Percentiles rank a stretch among this genome's conserved stretches.
Conservation (phyloP, 208 protist species). For the Leishmania tarentolae region DNA sequence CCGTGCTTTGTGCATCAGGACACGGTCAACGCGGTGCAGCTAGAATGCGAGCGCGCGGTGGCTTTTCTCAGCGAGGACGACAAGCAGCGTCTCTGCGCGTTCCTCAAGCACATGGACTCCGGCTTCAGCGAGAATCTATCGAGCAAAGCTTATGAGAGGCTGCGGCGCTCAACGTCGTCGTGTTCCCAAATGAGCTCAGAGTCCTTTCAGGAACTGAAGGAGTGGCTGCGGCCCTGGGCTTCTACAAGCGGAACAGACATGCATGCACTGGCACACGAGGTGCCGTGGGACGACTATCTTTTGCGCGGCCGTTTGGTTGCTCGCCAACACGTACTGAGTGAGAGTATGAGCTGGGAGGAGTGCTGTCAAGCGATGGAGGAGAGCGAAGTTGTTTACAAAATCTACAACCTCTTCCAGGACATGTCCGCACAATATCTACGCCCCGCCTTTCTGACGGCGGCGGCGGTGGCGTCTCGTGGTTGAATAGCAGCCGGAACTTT, state of each 20-base stretch:
- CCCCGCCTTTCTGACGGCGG: constrained; percentile 4
- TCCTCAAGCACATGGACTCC: constrained; percentile 36
- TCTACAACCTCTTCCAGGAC: constrained; percentile 45
- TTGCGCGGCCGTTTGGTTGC: constrained; percentile 45
- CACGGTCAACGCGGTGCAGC: constrained; percentile 51
- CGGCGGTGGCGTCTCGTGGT: no score
- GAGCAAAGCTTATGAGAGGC: constrained; percentile 38
- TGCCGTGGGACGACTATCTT: constrained; percentile 84
- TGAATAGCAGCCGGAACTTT: not conserved
- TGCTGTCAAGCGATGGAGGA: constrained; percentile 37
- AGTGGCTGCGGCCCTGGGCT: constrained; percentile 70
- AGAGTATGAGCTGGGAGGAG: constrained; percentile 42
- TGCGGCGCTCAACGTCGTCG: constrained; percentile 33
- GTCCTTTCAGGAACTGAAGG: constrained; percentile 34
- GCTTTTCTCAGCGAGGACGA: constrained; percentile 52
- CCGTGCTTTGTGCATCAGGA: constrained; percentile 56
- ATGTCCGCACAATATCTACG: constrained; percentile 26
- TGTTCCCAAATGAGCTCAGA: constrained; percentile 15
- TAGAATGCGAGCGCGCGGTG: constrained; percentile 81
- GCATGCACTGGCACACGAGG: constrained; percentile 46
- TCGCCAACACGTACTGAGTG: constrained; percentile 14
- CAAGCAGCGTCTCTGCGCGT: constrained; percentile 43
- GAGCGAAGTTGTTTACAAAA: constrained; percentile 35
- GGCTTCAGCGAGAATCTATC: constrained; percentile 38
- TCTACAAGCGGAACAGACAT: constrained; percentile 17